Conservation (phyloP, 148 eudicot species). For the Silene uniflora region DNA sequence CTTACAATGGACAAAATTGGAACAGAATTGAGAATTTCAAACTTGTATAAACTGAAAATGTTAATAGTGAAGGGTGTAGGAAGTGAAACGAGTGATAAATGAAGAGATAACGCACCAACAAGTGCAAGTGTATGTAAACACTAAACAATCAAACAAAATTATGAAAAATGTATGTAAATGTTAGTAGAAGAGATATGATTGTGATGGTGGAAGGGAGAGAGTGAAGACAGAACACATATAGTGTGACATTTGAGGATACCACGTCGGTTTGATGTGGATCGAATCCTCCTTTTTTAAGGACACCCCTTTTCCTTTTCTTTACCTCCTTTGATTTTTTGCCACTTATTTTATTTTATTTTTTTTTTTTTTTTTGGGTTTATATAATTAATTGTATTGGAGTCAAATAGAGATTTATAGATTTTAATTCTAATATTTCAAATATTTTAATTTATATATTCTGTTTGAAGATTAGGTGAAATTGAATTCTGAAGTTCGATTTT, state of each 20-base stretch:
- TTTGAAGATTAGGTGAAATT: too few species aligned
- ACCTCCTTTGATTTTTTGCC: too few species aligned
- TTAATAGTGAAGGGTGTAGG: background rate
- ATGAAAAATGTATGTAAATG: background rate
- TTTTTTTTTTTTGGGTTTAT: too few species aligned
- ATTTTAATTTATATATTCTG: too few species aligned
- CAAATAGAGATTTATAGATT: too few species aligned
- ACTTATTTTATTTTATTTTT: too few species aligned
- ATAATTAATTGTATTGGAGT: too few species aligned
- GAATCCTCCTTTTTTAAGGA: background rate
- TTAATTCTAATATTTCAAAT: too few species aligned
- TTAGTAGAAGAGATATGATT: background rate
- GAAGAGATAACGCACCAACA: background rate
- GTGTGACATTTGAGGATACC: slow-evolving; percentile 21
- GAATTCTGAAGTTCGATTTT: too few species aligned
- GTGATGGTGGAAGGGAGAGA: slow-evolving; percentile 2
- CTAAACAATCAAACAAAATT: too few species aligned
- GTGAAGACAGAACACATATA: slow-evolving; percentile 2
- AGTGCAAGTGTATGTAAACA: background rate
- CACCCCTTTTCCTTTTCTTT: background rate
- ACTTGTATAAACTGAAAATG: background rate
- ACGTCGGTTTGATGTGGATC: slow-evolving; percentile 28
- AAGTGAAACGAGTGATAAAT: background rate
- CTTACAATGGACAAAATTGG: background rate
- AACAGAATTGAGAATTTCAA: background rate